Evolutionary conservation across 305 asterid species (phyloP).

Genomic region (Ilex paraguariensis): DNA sequence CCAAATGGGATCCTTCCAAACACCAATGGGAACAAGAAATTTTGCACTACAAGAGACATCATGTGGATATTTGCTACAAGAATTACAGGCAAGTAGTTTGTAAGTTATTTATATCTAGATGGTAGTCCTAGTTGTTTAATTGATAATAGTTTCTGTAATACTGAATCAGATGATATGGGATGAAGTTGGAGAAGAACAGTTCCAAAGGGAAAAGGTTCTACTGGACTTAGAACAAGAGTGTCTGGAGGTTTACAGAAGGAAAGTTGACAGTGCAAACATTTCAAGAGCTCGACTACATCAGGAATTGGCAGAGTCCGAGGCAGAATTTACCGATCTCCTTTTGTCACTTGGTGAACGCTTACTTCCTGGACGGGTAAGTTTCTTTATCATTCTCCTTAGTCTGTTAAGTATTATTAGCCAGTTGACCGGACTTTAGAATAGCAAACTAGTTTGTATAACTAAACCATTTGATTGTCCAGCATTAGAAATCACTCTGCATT

Average conservation of each 20-base stretch:
- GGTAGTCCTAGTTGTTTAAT: neutral
- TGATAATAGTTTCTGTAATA: neutral
- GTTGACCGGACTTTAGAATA: neutral
- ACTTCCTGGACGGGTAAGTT: conserved; percentile 78
- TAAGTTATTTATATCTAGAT: neutral
- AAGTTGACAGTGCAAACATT: conserved; percentile 86
- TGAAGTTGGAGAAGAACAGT: conserved; percentile 84
- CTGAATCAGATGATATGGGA: conserved; percentile 90
- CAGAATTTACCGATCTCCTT: conserved; percentile 85
- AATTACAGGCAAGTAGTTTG: conserved; percentile 62
- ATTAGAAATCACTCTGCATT: too few relatives aligned
- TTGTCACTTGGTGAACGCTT: conserved; percentile 94
- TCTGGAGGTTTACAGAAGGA: conserved; percentile 81
- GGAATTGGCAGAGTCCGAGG: conserved; percentile 92
- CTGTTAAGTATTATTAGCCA: neutral
- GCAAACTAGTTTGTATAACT: too few relatives aligned
- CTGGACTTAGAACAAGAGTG: conserved; percentile 89
- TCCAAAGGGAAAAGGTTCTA: conserved; percentile 68
- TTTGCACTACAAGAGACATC: conserved; percentile 72
- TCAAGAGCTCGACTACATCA: conserved; percentile 87
- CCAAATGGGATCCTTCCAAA: conserved; percentile 61
- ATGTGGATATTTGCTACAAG: conserved; percentile 87
- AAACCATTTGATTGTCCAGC: too few relatives aligned
- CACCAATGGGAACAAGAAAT: conserved; percentile 42
- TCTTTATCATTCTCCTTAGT: neutral